Evolutionary conservation across 2,329 filamentous ascomycete species (phyloP).

Genomic region (Trichoderma sp.): DNA sequence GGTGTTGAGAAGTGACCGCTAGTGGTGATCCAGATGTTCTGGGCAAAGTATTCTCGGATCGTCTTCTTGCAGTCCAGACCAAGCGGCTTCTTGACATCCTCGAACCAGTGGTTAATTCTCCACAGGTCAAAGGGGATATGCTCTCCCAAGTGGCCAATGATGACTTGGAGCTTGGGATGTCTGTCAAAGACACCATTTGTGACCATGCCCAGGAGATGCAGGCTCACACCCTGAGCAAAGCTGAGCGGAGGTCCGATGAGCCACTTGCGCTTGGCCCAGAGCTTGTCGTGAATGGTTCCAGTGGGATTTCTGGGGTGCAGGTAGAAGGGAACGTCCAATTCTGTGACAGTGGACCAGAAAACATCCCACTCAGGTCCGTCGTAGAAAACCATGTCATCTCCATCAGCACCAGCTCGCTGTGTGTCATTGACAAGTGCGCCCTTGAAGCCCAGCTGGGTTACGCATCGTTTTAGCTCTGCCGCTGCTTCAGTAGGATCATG

Average conservation of each 20-base stretch:
- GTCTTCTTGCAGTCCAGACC: constrained; percentile 48
- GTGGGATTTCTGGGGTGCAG: constrained; percentile 60
- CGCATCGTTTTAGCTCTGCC: constrained; percentile 50
- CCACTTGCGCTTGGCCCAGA: constrained; percentile 58
- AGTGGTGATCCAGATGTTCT: constrained; percentile 57
- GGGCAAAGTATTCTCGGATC: constrained; percentile 50
- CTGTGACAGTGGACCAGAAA: constrained; percentile 57
- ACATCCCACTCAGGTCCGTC: constrained; percentile 58
- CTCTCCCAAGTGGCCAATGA: constrained; percentile 49
- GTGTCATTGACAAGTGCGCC: constrained; percentile 62
- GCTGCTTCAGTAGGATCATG: constrained; percentile 51
- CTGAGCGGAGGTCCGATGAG: constrained; percentile 58
- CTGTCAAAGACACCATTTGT: constrained; percentile 51
- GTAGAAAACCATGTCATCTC: constrained; percentile 63
- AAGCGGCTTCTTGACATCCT: constrained; percentile 52
- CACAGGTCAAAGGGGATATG: constrained; percentile 49
- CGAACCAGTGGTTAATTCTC: constrained; percentile 54
- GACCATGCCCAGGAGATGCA: constrained; percentile 54
- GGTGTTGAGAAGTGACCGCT: constrained; percentile 54
- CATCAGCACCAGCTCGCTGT: constrained; percentile 56
- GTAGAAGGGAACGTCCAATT: constrained; percentile 63
- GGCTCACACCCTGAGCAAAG: constrained; percentile 57
- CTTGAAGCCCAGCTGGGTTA: constrained; percentile 58
- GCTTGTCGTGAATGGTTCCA: constrained; percentile 54
- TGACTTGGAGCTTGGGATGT: constrained; percentile 43